A percentile compares a stretch with the other conserved stretches of the same genome.
Evolutionary conservation across 2,329 filamentous ascomycete genomes (phyloP).

Genomic region (Tothia fuscella): DNA sequence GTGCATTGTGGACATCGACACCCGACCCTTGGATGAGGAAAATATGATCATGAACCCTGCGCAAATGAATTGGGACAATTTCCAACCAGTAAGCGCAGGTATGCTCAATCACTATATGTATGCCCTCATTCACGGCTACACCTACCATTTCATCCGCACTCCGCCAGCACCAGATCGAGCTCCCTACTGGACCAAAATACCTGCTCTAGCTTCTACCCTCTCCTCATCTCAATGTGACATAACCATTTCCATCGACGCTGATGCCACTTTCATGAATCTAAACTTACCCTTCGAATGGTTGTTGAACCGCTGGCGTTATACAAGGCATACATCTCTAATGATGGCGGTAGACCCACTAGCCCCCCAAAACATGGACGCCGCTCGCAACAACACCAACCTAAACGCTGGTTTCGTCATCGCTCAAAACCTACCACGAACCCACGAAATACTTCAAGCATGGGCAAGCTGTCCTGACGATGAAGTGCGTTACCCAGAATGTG

Average conservation of each 20-base stretch:
- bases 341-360: constrained; percentile 27
- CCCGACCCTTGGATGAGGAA: constrained; percentile 12
- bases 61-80: constrained; percentile 9
- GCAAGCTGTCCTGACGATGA: constrained; percentile 18
- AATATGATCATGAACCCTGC: constrained; percentile 13
- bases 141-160: constrained; percentile 32
- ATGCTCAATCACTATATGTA: constrained; percentile 27
- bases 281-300: constrained; percentile 38
- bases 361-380: constrained; percentile 15
- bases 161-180: constrained; percentile 18
- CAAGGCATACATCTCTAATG: constrained; percentile 27
- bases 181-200: constrained; percentile 33
- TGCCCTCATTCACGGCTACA: constrained; percentile 34
- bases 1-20: constrained; percentile 23
- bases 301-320: constrained; percentile 35
- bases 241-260: constrained; percentile 35
- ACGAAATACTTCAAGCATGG: constrained; percentile 22
- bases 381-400: constrained; percentile 25
- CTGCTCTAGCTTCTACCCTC: constrained; percentile 27
- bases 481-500: constrained; percentile 14
- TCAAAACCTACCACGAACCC: constrained; percentile 18
- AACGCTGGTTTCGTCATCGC: constrained; percentile 31
- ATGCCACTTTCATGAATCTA: constrained; percentile 30
- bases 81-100: constrained; percentile 25
- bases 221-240: constrained; percentile 25